These are phyloP conservation scores for Dalbergia oliveri DNA, from an alignment of 306 rosid genomes.

Conservation along the genomic window DNA sequence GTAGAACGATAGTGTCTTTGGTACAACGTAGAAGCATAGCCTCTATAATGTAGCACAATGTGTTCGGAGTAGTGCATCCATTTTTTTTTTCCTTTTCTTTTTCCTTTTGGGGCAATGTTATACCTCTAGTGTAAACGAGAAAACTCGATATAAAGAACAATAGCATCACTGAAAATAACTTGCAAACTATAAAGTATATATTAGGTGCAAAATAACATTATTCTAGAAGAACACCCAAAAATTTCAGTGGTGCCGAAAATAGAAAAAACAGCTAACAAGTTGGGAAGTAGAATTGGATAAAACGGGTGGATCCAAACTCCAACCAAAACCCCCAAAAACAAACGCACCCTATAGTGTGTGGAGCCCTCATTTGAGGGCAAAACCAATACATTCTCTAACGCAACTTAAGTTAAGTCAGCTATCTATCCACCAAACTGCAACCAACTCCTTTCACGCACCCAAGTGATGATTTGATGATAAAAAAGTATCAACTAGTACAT, in stretches of 20 bases:
- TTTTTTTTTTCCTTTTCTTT: background rate
- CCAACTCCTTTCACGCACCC: constrained; percentile 56
- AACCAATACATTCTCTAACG: constrained; percentile 27
- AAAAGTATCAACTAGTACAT: constrained; percentile 12
- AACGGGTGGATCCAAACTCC: constrained; percentile 4
- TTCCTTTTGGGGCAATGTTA: background rate
- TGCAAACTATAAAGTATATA: background rate
- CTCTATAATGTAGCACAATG: background rate
- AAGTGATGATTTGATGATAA: constrained; percentile 16
- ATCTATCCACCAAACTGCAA: constrained; percentile 59
- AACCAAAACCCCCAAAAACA: constrained; percentile 30
- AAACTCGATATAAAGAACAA: background rate
- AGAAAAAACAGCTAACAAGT: background rate
- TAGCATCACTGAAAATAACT: constrained; percentile 8
- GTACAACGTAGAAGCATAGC: background rate
- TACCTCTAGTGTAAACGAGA: background rate
- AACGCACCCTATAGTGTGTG: constrained; percentile 37
- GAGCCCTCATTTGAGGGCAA: constrained; percentile 49
- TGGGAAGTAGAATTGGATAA: constrained; percentile 27
- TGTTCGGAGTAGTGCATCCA: background rate
- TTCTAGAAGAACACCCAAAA: background rate
- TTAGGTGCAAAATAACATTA: constrained; percentile 17
- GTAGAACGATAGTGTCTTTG: background rate
- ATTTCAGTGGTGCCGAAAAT: background rate
- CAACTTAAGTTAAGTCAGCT: constrained; percentile 40